Base-by-base conservation (phyloP, 495 filamentous ascomycete genomes). In the Jackrogersella minutella region DNA sequence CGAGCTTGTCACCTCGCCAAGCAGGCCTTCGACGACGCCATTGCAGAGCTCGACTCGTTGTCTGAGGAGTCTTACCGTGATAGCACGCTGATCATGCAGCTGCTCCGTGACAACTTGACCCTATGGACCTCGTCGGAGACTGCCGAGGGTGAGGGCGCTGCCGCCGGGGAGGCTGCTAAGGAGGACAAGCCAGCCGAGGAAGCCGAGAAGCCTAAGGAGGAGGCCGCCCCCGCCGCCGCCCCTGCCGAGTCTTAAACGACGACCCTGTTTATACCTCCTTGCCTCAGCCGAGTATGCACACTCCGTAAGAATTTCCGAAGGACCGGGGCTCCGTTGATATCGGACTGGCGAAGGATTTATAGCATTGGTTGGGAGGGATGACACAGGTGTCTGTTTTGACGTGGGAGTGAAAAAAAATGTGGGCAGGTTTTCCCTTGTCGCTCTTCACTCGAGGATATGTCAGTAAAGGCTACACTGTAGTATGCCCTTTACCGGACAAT, bases 21-120 rank as follows among this genome's bases (percentile, higher is more conserved):
- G 89, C 93, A 97, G 83, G 94, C 96, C 26, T 99, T 99, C 74
- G 95, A 99, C 78, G 95, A 99, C 78, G 95, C 95, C 65, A 99
- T 99, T 79, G 95, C 95, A 64, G 95, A 99, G 87, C 92, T 99
- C 70, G 95, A 99, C 84, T 97, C 94, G 16, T 85, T 99, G 61
- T 97, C 93, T 60, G 95, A 99, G 85, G 95, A 99, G 81, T 97
- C 93, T 70, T 99, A 99, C 88, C 93, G 96, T 73, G 95, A 99
- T 82, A 97, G 94, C 88, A 99, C 95, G 46, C 89, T 99, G 71
- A 99, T 99, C 85, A 99, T 99, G 95, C 95, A 99, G 87, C 86
- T 99, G 46, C 91, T 99, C 78, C 93, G 94, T 77, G 95, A 99
- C 81, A 99, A 99, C 85, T 86, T 99, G 64, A 99, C 95, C 68